These are phyloP conservation scores for Dioszegia crocea DNA, from an alignment of 768 basidiomycete genomes.

Conservation along the genomic window DNA sequence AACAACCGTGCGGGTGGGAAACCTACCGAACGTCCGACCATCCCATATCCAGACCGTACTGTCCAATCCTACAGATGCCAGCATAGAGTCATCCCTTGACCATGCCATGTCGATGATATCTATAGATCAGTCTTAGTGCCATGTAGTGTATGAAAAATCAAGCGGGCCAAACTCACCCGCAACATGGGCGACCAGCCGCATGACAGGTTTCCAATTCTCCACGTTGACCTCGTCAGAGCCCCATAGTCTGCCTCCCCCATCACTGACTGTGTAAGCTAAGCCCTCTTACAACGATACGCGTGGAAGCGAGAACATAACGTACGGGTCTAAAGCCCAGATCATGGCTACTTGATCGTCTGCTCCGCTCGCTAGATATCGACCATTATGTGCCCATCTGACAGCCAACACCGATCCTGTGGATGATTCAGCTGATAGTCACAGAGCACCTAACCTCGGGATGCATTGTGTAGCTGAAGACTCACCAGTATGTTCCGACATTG, in stretches of 20 bases:
- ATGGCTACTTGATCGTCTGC: slow-evolving; percentile 93
- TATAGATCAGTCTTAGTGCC: too few species aligned
- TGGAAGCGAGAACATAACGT: slow-evolving; percentile 51
- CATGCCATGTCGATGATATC: slow-evolving; percentile 95
- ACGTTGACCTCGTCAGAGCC: slow-evolving; percentile 93
- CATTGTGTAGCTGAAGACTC: slow-evolving; percentile 11
- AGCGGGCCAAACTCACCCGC: slow-evolving; percentile 85
- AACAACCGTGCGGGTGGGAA: too few species aligned
- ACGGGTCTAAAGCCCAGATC: slow-evolving; percentile 98
- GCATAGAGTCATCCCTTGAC: slow-evolving; percentile 84
- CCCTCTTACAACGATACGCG: not conserved
- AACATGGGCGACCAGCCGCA: slow-evolving; percentile 86
- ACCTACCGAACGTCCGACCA: slow-evolving; percentile 77
- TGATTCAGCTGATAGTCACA: not conserved
- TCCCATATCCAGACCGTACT: slow-evolving; percentile 91
- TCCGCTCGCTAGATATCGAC: slow-evolving; percentile 89
- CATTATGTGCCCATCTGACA: slow-evolving; percentile 90
- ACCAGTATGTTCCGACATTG: slow-evolving; percentile 88
- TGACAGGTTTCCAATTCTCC: slow-evolving; percentile 94
- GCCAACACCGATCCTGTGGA: slow-evolving; percentile 66
- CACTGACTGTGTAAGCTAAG: slow-evolving; percentile 54
- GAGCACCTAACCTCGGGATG: too few species aligned
- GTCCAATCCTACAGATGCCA: slow-evolving; percentile 91
- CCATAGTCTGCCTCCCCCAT: slow-evolving; percentile 80
- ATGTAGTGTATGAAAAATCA: too few species aligned